Conservation (phyloP, 2,329 filamentous ascomycete species). For the Botryosphaeria dothidea region DNA sequence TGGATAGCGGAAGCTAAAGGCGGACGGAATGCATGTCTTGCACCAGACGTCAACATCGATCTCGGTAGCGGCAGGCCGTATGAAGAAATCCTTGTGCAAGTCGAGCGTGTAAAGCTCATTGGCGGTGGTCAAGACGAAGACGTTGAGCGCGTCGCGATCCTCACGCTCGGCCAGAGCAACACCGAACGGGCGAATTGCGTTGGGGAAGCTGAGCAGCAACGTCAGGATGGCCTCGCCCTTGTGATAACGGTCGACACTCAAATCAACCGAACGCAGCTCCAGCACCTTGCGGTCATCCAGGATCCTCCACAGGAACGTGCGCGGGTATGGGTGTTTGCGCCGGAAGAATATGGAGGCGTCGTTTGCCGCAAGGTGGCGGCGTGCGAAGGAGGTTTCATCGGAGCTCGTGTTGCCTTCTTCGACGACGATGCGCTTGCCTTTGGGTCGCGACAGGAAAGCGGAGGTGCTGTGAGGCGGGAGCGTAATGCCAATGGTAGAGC, state of each 20-base stretch:
- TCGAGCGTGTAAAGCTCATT: slow-evolving; percentile 81
- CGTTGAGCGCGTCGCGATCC: slow-evolving; percentile 74
- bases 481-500: slow-evolving; percentile 67
- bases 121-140: slow-evolving; percentile 77
- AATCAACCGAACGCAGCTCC: slow-evolving; percentile 80
- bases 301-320: slow-evolving; percentile 88
- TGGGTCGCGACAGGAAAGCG: slow-evolving; percentile 34
- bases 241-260: slow-evolving; percentile 64
- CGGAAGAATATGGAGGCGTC: slow-evolving; percentile 85
- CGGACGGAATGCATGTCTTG: slow-evolving; percentile 71
- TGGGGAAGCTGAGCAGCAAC: slow-evolving; percentile 75
- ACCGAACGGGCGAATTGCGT: slow-evolving; percentile 72
- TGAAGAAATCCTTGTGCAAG: slow-evolving; percentile 81
- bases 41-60: slow-evolving; percentile 74
- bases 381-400: slow-evolving; percentile 73
- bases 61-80: slow-evolving; percentile 67
- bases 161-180: slow-evolving; percentile 79
- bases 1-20: slow-evolving; percentile 74
- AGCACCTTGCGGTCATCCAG: slow-evolving; percentile 77
- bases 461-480: slow-evolving; percentile 36
- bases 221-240: slow-evolving; percentile 69
- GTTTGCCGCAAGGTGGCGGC: slow-evolving; percentile 67
- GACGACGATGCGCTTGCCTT: slow-evolving; percentile 35
- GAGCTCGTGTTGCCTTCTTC: slow-evolving; percentile 46
- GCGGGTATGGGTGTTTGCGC: slow-evolving; percentile 71